These are phyloP conservation scores for Fragaria iinumae DNA, from an alignment of 306 rosid species.

Conservation along the genomic window DNA sequence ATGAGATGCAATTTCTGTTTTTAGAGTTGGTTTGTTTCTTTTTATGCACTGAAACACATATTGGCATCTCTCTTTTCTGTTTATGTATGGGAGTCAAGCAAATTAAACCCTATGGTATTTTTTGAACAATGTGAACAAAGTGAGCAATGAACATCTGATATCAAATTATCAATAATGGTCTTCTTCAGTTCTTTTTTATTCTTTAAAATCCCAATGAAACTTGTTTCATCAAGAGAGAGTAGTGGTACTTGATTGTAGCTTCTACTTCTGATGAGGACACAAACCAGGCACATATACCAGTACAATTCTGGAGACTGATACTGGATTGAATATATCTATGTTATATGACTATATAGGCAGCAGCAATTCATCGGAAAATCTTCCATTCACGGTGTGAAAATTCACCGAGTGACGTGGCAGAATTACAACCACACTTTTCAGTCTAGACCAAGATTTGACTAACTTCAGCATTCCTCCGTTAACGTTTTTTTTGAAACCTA, in stretches of 20 bases:
- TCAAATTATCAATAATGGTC: background rate
- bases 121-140: constrained; percentile 34
- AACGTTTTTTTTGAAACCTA: too few species aligned
- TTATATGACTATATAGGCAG: background rate
- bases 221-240: constrained; percentile 2
- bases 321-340: background rate
- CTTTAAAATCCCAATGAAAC: constrained; percentile 6
- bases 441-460: too few species aligned
- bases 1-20: constrained; percentile 40
- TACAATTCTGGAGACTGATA: background rate
- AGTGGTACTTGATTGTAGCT: background rate
- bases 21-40: constrained; percentile 42
- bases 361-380: background rate
- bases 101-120: constrained; percentile 31
- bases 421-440: too few species aligned
- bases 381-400: too few species aligned
- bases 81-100: constrained; percentile 47
- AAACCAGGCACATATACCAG: background rate
- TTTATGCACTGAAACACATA: constrained; percentile 67
- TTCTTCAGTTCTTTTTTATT: background rate
- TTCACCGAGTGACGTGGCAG: too few species aligned
- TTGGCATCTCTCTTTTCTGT: constrained; percentile 46
- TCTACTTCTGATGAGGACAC: background rate
- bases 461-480: too few species aligned
- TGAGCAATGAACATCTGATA: background rate